These are phyloP conservation scores for Boletus tomentosulus DNA, from an alignment of 768 basidiomycete species.

Conservation along the genomic window DNA sequence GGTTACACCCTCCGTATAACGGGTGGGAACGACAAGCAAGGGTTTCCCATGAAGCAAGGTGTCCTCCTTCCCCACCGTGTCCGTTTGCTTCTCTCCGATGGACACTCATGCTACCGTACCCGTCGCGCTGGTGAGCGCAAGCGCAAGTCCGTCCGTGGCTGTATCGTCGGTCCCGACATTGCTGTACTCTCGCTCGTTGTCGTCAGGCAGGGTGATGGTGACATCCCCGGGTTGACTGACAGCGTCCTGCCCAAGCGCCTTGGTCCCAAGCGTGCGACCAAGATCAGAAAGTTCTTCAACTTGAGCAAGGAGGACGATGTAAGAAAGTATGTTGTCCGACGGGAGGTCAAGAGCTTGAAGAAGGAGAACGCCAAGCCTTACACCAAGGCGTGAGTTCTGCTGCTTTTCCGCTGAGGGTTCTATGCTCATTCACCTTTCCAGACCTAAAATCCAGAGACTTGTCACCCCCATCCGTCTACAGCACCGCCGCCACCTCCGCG, in stretches of 20 bases:
- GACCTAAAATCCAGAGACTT: conserved; percentile 95
- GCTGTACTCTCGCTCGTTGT: conserved; percentile 91
- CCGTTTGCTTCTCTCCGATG: conserved; percentile 87
- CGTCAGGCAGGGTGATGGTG: conserved; percentile 91
- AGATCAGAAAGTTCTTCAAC: conserved; percentile 98
- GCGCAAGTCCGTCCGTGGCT: conserved; percentile 98
- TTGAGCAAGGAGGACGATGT: conserved; percentile 97
- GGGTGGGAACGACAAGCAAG: conserved; percentile 98
- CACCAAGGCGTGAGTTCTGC: conserved; percentile 82
- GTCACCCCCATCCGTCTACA: conserved; percentile 95
- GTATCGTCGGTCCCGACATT: conserved; percentile 96
- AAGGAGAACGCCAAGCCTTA: conserved; percentile 90
- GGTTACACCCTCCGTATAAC: conserved; percentile 97
- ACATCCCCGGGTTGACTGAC: conserved; percentile 91
- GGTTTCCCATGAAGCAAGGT: conserved; percentile 99
- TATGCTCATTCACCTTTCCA: conserved; percentile 26
- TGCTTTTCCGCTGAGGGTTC: not conserved
- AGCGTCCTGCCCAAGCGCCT: conserved; percentile 89
- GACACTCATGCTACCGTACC: conserved; percentile 95
- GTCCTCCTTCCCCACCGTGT: conserved; percentile 94
- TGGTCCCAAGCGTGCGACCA: conserved; percentile 95
- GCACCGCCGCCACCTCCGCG: conserved; percentile 87
- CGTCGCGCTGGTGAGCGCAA: conserved; percentile 94
- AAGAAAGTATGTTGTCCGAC: conserved; percentile 91
- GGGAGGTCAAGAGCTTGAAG: conserved; percentile 87